Evolutionary conservation across 2,329 filamentous ascomycete genomes (phyloP).

Genomic region (Clarireedia paspali): DNA sequence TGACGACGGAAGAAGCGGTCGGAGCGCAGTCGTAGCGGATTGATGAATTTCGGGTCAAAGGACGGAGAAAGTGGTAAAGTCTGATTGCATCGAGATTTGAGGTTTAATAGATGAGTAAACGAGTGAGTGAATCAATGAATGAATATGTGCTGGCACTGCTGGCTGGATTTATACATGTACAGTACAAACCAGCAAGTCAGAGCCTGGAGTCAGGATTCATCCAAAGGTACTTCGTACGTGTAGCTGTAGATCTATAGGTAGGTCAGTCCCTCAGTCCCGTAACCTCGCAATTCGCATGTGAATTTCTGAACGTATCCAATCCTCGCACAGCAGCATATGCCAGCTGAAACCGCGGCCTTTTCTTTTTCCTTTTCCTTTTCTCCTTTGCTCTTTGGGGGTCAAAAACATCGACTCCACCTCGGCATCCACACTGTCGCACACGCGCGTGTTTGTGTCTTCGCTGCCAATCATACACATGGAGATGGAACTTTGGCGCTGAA

Average conservation of each 20-base stretch:
- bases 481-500: slow-evolving; percentile 3
- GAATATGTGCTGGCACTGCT: too few relatives aligned
- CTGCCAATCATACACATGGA: not conserved
- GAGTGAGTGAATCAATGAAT: too few relatives aligned
- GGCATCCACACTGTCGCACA: slow-evolving; percentile 2
- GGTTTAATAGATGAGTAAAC: too few relatives aligned
- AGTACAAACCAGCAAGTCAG: not conserved
- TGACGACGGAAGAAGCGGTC: not conserved
- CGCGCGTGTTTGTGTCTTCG: slow-evolving; percentile 1
- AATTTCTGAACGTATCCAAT: slow-evolving; percentile 8
- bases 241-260: not conserved
- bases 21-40: not conserved
- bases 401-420: not conserved
- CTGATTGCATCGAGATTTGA: not conserved
- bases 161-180: too few relatives aligned
- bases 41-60: not conserved
- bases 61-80: not conserved
- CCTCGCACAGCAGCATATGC: slow-evolving; percentile 10
- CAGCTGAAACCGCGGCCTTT: slow-evolving; percentile 10
- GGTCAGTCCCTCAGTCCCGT: not conserved
- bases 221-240: not conserved
- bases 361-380: not conserved
- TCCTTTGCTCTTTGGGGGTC: not conserved
- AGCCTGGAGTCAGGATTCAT: not conserved
- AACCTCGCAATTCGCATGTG: not conserved